These are phyloP conservation scores for Pyrenochaeta sp. DNA, from an alignment of 2,329 filamentous ascomycete genomes.

Conservation along the genomic window DNA sequence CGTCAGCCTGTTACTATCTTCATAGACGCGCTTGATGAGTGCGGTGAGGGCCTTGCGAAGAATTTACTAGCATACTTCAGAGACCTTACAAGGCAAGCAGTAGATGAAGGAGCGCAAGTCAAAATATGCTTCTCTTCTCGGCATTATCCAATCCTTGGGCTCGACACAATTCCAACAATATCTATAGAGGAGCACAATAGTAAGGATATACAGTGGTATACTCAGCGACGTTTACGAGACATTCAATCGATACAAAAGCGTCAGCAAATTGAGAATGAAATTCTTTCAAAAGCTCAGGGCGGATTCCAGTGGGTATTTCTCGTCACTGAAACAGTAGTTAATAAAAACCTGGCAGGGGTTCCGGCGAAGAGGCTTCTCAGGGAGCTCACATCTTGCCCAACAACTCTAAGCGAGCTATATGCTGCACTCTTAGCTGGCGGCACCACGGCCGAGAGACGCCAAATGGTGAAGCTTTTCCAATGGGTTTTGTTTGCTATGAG, in stretches of 20 bases:
- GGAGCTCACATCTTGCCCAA: slow-evolving; percentile 1
- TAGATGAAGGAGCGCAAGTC: slow-evolving; percentile 17
- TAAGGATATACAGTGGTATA: slow-evolving; percentile 40
- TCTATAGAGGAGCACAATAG: slow-evolving; percentile 38
- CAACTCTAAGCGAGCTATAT: slow-evolving; percentile 6
- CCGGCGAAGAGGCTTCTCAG: slow-evolving; percentile 2
- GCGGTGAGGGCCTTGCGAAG: slow-evolving; percentile 15
- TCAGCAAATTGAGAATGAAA: slow-evolving; percentile 6
- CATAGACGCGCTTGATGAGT: slow-evolving; percentile 21
- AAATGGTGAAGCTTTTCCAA: slow-evolving; percentile 14
- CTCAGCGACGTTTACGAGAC: slow-evolving; percentile 5
- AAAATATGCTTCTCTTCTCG: slow-evolving; percentile 58
- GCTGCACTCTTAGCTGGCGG: background rate
- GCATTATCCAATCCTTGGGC: slow-evolving; percentile 55
- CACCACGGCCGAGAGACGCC: background rate
- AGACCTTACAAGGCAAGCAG: slow-evolving; percentile 14
- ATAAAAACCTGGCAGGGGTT: slow-evolving; percentile 1
- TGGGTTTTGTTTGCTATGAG: slow-evolving; percentile 15
- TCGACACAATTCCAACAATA: slow-evolving; percentile 41
- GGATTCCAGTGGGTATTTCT: slow-evolving; percentile 17
- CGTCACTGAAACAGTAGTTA: slow-evolving; percentile 8
- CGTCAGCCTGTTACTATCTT: slow-evolving; percentile 15
- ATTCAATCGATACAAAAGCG: slow-evolving; percentile 9
- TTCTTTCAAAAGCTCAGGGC: slow-evolving; percentile 11
- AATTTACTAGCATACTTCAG: slow-evolving; percentile 16